Conservation (phyloP, 2,329 filamentous ascomycete species). For the Falciphora oryzae region DNA sequence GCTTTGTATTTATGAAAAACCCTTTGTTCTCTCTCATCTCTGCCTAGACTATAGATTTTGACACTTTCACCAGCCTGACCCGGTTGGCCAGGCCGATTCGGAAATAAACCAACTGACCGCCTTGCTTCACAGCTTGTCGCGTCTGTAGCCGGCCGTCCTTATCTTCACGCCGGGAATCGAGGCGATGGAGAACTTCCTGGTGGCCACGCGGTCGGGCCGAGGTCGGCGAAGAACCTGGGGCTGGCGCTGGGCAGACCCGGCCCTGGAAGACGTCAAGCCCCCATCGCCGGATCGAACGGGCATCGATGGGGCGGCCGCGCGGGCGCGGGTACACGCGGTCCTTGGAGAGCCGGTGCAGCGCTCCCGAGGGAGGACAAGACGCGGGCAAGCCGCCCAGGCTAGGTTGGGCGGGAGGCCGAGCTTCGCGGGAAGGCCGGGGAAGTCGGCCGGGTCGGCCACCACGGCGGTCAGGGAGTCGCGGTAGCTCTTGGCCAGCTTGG, state of each 20-base stretch:
- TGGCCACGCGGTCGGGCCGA: slow-evolving; percentile 18
- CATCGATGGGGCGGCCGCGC: slow-evolving; percentile 19
- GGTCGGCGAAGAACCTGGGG: slow-evolving; percentile 18
- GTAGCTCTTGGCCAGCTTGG: slow-evolving; percentile 26
- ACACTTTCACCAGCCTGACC: too few species aligned
- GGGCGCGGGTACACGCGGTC: slow-evolving; percentile 30
- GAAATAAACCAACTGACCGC: too few species aligned
- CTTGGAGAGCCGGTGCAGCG: slow-evolving; percentile 30
- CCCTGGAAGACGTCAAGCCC: slow-evolving; percentile 33
- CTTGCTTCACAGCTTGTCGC: slow-evolving; percentile 12
- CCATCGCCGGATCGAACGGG: slow-evolving; percentile 28
- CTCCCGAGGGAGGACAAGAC: slow-evolving; percentile 18
- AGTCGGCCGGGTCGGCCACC: slow-evolving; percentile 29
- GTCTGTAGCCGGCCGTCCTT: slow-evolving; percentile 17
- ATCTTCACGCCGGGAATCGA: slow-evolving; percentile 17
- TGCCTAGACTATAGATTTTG: too few species aligned
- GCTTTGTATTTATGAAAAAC: too few species aligned
- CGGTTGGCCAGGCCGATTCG: too few species aligned
- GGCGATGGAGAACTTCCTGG: slow-evolving; percentile 11
- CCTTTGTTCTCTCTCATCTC: too few species aligned
- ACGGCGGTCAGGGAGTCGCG: slow-evolving; percentile 29
- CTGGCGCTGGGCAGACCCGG: slow-evolving; percentile 24
- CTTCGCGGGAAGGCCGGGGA: slow-evolving; percentile 26
- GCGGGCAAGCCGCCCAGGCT: too few species aligned
- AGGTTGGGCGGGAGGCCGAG: slow-evolving; percentile 29